phyloP scores from a whole-genome alignment of 805 yeast species.

The Yarrowia deformans region DNA sequence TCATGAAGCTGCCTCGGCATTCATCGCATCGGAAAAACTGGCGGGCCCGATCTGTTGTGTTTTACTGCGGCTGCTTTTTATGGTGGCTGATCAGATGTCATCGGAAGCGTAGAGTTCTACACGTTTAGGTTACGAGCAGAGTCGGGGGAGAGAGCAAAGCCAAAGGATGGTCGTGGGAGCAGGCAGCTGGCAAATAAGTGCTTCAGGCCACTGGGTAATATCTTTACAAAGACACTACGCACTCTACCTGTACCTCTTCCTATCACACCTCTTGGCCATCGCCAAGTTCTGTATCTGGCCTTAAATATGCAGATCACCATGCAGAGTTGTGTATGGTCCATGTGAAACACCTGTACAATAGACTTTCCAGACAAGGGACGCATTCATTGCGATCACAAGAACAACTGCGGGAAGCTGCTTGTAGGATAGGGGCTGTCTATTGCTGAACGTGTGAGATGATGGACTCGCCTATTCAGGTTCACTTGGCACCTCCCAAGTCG shows the following conservation, averaged over 20 bases:
- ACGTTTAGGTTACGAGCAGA: conserved; percentile 14
- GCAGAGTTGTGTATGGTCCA: background rate
- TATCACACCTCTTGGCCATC: background rate
- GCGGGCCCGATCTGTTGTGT: conserved; percentile 7
- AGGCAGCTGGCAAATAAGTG: background rate
- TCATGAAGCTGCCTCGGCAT: too few species aligned
- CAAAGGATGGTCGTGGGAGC: background rate
- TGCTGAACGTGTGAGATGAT: background rate
- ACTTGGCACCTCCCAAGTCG: background rate
- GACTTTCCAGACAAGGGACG: background rate
- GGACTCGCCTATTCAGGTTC: background rate
- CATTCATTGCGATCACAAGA: background rate
- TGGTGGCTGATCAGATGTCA: conserved; percentile 25
- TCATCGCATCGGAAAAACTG: background rate
- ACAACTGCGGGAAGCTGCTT: background rate
- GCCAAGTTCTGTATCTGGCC: background rate
- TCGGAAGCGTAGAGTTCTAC: background rate
- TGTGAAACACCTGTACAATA: conserved; percentile 10
- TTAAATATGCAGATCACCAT: conserved; percentile 5
- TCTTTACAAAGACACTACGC: too few species aligned
- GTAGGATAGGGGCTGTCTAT: background rate
- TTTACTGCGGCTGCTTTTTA: conserved; percentile 18
- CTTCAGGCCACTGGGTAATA: too few species aligned
- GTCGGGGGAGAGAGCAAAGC: conserved; percentile 3
- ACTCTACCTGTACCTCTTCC: too few species aligned